Evolutionary conservation across 2,329 filamentous ascomycete species (phyloP).

Genomic region (Colletotrichum sidae): DNA sequence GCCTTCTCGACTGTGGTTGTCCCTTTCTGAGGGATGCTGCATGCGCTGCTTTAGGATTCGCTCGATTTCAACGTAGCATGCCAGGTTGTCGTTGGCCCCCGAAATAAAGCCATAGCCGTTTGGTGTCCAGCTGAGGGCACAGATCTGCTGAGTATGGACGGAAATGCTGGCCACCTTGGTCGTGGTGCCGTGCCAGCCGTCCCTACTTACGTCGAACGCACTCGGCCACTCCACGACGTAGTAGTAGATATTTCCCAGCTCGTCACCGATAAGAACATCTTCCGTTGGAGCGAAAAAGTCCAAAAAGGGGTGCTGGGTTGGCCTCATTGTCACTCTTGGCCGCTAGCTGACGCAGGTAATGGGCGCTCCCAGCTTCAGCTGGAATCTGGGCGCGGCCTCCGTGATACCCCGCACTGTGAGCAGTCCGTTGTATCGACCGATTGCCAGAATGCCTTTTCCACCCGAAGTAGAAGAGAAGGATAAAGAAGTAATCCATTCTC

Average conservation of each 20-base stretch:
- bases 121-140: conserved; percentile 88
- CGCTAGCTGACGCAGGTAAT: conserved; percentile 87
- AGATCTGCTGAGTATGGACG: conserved; percentile 90
- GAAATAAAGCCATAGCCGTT: conserved; percentile 84
- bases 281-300: conserved; percentile 74
- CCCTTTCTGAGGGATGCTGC: too few species aligned
- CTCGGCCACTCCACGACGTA: conserved; percentile 90
- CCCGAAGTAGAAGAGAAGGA: conserved; percentile 87
- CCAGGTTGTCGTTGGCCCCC: conserved; percentile 92
- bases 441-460: conserved; percentile 82
- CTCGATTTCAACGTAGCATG: conserved; percentile 81
- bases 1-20: too few species aligned
- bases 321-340: conserved; percentile 67
- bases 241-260: conserved; percentile 84
- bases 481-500: conserved; percentile 80
- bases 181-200: conserved; percentile 82
- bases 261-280: conserved; percentile 88
- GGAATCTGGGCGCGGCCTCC: conserved; percentile 75
- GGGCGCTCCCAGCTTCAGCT: conserved; percentile 76
- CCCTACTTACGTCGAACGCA: conserved; percentile 69
- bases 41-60: conserved; percentile 58
- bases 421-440: conserved; percentile 82
- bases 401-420: conserved; percentile 84
- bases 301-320: conserved; percentile 62
- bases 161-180: conserved; percentile 81